Evolutionary conservation across 768 basidiomycete genomes (phyloP).

Genomic region (Neoboletus brunneissimus): DNA sequence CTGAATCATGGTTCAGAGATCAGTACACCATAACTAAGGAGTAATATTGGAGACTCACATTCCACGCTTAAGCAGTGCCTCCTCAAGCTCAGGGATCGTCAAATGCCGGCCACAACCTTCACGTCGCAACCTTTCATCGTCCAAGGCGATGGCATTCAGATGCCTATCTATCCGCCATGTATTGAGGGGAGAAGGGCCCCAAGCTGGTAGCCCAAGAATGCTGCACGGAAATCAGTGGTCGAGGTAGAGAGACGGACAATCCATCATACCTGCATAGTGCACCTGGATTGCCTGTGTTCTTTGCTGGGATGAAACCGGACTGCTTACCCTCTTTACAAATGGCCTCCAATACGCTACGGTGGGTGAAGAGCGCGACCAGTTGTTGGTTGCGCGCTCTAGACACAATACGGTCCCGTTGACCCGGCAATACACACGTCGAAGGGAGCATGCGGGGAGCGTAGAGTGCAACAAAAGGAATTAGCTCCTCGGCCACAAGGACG

Average conservation of each 20-base stretch:
- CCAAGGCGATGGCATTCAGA: conserved; percentile 44
- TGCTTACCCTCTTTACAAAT: conserved; percentile 33
- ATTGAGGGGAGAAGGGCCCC: conserved; percentile 36
- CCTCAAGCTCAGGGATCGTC: conserved; percentile 52
- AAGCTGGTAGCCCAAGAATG: conserved; percentile 37
- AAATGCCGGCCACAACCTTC: conserved; percentile 47
- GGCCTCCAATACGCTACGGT: conserved; percentile 38
- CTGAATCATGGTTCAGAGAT: conserved; percentile 32
- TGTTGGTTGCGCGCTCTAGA: conserved; percentile 48
- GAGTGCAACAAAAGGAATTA: conserved; percentile 79
- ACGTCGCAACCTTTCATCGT: conserved; percentile 59
- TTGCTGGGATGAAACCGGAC: conserved; percentile 27
- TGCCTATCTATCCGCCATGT: conserved; percentile 37
- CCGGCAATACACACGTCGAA: conserved; percentile 82
- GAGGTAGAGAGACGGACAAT: neutral
- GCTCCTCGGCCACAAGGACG: conserved; percentile 72
- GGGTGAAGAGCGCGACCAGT: conserved; percentile 38
- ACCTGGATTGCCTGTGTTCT: conserved; percentile 20
- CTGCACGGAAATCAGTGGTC: conserved; percentile 33
- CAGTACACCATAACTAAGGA: neutral
- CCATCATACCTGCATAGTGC: conserved; percentile 58
- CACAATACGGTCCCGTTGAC: conserved; percentile 67
- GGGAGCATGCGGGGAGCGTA: conserved; percentile 84
- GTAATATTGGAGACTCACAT: conserved; percentile 49
- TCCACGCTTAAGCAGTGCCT: conserved; percentile 74